These are phyloP conservation scores for Eutrema heterophyllum DNA, from an alignment of 345 rosid species.

Conservation along the genomic window DNA sequence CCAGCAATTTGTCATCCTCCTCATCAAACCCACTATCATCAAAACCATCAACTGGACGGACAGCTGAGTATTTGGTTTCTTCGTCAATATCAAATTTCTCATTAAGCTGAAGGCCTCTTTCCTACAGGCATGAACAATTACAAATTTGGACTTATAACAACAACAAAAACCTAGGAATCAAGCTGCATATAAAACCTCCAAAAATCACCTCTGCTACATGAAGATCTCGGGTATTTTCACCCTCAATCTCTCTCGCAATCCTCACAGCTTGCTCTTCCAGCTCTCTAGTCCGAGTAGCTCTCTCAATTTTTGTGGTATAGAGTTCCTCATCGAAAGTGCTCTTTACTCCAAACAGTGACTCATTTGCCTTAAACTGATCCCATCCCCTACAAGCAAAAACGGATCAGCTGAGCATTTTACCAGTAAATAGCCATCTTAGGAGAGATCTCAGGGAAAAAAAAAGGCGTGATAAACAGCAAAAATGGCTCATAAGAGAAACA, in stretches of 20 bases:
- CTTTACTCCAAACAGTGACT: slow-evolving; percentile 73
- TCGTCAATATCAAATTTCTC: slow-evolving; percentile 66
- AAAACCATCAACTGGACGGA: slow-evolving; percentile 42
- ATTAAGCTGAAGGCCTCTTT: slow-evolving; percentile 66
- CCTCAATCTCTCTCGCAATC: slow-evolving; percentile 92
- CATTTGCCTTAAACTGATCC: slow-evolving; percentile 85
- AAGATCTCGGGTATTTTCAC: slow-evolving; percentile 76
- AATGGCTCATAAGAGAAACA: background rate
- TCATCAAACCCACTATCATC: slow-evolving; percentile 84
- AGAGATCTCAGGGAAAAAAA: slow-evolving; percentile 9
- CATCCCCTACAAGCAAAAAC: slow-evolving; percentile 48
- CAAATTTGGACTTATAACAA: background rate
- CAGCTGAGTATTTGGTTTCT: slow-evolving; percentile 84
- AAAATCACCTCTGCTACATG: slow-evolving; percentile 85
- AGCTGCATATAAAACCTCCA: slow-evolving; percentile 8
- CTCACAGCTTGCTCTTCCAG: slow-evolving; percentile 73
- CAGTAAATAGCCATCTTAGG: background rate
- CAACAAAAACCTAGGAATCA: background rate
- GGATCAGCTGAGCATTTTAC: slow-evolving; percentile 11
- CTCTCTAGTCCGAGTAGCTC: slow-evolving; percentile 54
- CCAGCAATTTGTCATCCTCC: slow-evolving; percentile 56
- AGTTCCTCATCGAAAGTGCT: slow-evolving; percentile 89
- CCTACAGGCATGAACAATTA: slow-evolving; percentile 43
- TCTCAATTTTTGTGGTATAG: slow-evolving; percentile 81
- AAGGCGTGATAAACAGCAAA: slow-evolving; percentile 1